Evolutionary conservation across 2,329 filamentous ascomycete genomes (phyloP), one percentile per base, ranked within the genome.

Genomic region (Didymella sp.): DNA sequence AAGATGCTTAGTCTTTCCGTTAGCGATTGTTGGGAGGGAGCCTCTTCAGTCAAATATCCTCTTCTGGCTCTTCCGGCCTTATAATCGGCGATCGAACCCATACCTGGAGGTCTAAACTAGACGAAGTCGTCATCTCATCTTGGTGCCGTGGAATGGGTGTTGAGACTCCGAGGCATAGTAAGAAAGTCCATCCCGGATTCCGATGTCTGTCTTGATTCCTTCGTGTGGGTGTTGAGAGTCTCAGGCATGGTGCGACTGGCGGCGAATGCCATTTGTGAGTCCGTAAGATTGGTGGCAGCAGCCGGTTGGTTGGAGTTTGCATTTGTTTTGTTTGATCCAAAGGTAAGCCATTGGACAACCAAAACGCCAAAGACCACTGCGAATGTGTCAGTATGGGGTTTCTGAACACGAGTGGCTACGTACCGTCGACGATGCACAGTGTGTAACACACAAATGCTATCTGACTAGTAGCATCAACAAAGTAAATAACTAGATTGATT

Each of bases 381-480:
- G 17, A 21, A 3, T 6, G 7, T 27, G 12, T 45, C 4, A 30
- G 41, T 43, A 30, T 30, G 7, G 12, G 12, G 25, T 7, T 6
- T 5, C 9, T 7, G 6, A 45, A 22, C 11, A 22, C 15, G n/a
- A 45, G 41, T 11, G 41, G 1, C 8, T 17, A 44, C 42, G 3
- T 22, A 45, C 42, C 42, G 11, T 45, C 42, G 9, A 45, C 28
- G 4, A 31, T 21, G 27, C 42, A 45, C 3, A 45, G 42, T 2
- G 42, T 45, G 42, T 45, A 45, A 17, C 42, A 45, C 6, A 45
- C 42, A 22, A 12, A 45, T 21, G 42, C 42, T 12, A 45, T 45
- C 42, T 45, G 42, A 31, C 42, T 45, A 8, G 42, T 45, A 33
- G 42, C 42, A 31, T 45, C 42, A 15, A 45, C 42, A 22, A 45